These are phyloP conservation scores for fission yeast (Schizosaccharomyces pombe) DNA, from an alignment of 805 yeast genomes.

Conservation along the genomic window DNA sequence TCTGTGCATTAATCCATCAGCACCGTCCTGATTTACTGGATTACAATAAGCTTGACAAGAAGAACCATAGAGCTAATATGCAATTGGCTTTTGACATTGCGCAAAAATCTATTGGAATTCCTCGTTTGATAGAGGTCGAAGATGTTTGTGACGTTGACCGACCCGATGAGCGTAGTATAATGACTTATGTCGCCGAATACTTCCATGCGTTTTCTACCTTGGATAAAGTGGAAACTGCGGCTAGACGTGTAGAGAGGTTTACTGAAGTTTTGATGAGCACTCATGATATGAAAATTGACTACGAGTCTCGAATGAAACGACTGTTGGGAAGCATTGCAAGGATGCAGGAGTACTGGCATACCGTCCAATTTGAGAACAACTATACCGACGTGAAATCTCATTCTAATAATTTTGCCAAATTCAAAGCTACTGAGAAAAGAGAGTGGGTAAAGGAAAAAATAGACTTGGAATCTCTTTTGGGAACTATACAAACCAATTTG, in stretches of 20 bases:
- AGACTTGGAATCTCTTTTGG: slow-evolving; percentile 16
- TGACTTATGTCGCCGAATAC: slow-evolving; percentile 38
- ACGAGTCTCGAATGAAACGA: slow-evolving; percentile 15
- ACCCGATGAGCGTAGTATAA: slow-evolving; percentile 38
- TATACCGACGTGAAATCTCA: slow-evolving; percentile 14
- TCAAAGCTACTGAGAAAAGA: slow-evolving; percentile 15
- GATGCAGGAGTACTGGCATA: slow-evolving; percentile 14
- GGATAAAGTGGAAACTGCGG: slow-evolving; percentile 18
- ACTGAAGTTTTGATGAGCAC: slow-evolving; percentile 16
- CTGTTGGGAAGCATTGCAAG: slow-evolving; percentile 13
- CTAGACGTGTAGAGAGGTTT: slow-evolving; percentile 18
- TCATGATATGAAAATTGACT: slow-evolving; percentile 15
- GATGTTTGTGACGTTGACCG: slow-evolving; percentile 24
- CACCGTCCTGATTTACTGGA: slow-evolving; percentile 22
- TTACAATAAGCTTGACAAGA: slow-evolving; percentile 14
- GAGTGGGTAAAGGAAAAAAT: slow-evolving; percentile 19
- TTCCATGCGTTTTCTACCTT: slow-evolving; percentile 23
- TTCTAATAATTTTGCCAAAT: slow-evolving; percentile 12
- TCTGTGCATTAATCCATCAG: slow-evolving; percentile 24
- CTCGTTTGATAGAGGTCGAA: slow-evolving; percentile 29
- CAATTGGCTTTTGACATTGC: slow-evolving; percentile 23
- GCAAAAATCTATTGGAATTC: slow-evolving; percentile 24
- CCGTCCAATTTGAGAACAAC: slow-evolving; percentile 11
- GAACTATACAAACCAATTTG: slow-evolving; percentile 19
- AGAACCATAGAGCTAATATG: slow-evolving; percentile 16